These are phyloP conservation scores for Metschnikowia lunata DNA, from an alignment of 805 yeast genomes.

Conservation along the genomic window DNA sequence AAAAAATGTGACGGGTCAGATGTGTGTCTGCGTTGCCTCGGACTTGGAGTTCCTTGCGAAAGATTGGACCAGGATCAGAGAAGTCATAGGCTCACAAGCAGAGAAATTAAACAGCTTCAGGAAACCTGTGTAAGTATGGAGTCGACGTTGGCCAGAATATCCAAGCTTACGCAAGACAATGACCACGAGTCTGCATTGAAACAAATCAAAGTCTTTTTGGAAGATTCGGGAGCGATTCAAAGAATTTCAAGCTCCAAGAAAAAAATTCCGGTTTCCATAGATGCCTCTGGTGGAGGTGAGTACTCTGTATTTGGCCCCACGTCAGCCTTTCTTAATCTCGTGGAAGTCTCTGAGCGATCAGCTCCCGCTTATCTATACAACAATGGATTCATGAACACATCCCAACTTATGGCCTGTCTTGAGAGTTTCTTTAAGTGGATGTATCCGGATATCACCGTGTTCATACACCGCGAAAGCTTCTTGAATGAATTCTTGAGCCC, in stretches of 20 bases:
- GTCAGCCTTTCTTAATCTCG: slow-evolving; percentile 16
- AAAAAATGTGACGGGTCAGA: slow-evolving; percentile 13
- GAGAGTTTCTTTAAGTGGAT: slow-evolving; percentile 16
- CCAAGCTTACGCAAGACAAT: slow-evolving; percentile 5
- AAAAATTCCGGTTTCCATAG: slow-evolving; percentile 15
- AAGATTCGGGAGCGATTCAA: not conserved
- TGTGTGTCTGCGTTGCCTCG: slow-evolving; percentile 11
- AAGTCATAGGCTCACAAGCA: slow-evolving; percentile 5
- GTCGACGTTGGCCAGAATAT: slow-evolving; percentile 7
- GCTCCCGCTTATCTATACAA: slow-evolving; percentile 5
- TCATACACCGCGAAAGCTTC: slow-evolving; percentile 19
- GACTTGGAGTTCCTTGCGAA: slow-evolving; percentile 9
- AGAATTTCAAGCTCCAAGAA: slow-evolving; percentile 3
- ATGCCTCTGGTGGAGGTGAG: slow-evolving; percentile 15
- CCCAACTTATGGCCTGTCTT: slow-evolving; percentile 11
- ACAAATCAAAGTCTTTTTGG: slow-evolving; percentile 1
- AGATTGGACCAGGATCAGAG: slow-evolving; percentile 10
- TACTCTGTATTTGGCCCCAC: slow-evolving; percentile 19
- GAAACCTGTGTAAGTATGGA: slow-evolving; percentile 5
- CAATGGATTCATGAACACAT: slow-evolving; percentile 7
- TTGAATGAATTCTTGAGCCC: slow-evolving; percentile 16
- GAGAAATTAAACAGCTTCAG: slow-evolving; percentile 11
- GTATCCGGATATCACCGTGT: slow-evolving; percentile 18
- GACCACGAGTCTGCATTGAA: not conserved
- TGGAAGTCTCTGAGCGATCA: slow-evolving; percentile 7